phyloP scores from a whole-genome alignment of 306 rosid genomes.

The Elaeagnus macrophylla region DNA sequence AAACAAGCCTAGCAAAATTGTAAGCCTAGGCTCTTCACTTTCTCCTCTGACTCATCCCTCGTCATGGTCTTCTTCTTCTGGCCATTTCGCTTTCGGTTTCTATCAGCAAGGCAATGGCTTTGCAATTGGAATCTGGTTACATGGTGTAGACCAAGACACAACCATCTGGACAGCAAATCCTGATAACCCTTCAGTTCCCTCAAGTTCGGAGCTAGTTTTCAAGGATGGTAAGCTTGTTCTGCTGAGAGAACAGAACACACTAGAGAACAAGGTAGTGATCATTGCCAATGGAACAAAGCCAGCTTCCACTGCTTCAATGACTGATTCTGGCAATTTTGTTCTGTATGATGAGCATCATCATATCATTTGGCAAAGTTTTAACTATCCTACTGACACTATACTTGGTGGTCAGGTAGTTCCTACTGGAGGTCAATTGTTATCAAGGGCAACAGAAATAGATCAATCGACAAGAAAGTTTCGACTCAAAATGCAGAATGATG shows the following conservation, averaged over 20 bases:
- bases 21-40: slow-evolving; percentile 7
- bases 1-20: background rate
- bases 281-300: background rate
- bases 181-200: slow-evolving; percentile 1
- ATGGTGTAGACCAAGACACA: background rate
- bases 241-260: too few relatives aligned
- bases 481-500: slow-evolving; percentile 10
- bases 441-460: slow-evolving; percentile 3
- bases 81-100: slow-evolving; percentile 15
- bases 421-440: background rate
- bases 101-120: background rate
- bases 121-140: slow-evolving; percentile 15
- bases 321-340: slow-evolving; percentile 17
- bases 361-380: slow-evolving; percentile 12
- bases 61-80: slow-evolving; percentile 18
- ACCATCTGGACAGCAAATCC: slow-evolving; percentile 17
- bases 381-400: slow-evolving; percentile 13
- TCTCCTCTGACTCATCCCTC: background rate
- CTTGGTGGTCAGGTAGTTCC: slow-evolving; percentile 8
- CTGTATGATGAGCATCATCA: background rate
- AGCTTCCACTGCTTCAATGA: slow-evolving; percentile 8
- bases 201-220: background rate
- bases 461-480: slow-evolving; percentile 6
- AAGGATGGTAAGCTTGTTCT: slow-evolving; percentile 1
- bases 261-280: too few relatives aligned